These are phyloP conservation scores for Coniochaeta sp. DNA, from an alignment of 2,329 filamentous ascomycete genomes.

Conservation along the genomic window DNA sequence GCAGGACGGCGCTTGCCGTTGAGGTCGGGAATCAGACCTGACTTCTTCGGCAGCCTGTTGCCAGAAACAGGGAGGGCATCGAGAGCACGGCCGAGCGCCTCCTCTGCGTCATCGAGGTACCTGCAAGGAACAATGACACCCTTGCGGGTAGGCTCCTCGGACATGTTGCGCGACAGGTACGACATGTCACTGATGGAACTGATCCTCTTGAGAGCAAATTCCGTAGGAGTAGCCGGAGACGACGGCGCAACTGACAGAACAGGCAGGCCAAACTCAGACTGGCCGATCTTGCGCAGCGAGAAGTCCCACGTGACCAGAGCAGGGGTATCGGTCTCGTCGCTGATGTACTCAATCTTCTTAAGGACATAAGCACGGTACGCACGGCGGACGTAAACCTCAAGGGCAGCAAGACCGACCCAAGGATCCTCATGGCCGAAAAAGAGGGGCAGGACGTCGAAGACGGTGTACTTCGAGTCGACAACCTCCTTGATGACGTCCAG, in stretches of 20 bases:
- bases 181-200: constrained; percentile 96
- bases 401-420: constrained; percentile 86
- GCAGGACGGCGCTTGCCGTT: constrained; percentile 63
- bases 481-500: constrained; percentile 93
- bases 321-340: constrained; percentile 59
- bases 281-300: constrained; percentile 83
- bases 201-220: constrained; percentile 68
- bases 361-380: constrained; percentile 95
- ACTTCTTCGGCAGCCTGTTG: constrained; percentile 49
- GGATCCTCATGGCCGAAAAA: constrained; percentile 94
- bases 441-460: constrained; percentile 89
- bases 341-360: constrained; percentile 82
- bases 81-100: constrained; percentile 74
- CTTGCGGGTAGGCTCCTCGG: constrained; percentile 75
- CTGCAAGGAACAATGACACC: constrained; percentile 91
- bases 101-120: constrained; percentile 91
- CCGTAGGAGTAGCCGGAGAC: constrained; percentile 69
- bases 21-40: constrained; percentile 63
- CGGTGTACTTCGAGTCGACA: constrained; percentile 96
- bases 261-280: constrained; percentile 81
- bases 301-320: constrained; percentile 95
- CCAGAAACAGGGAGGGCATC: constrained; percentile 64
- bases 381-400: constrained; percentile 93
- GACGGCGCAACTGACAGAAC: constrained; percentile 75
- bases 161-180: constrained; percentile 67